A percentile compares a stretch with the other conserved stretches of the same genome.
Conservation (phyloP, 2,329 filamentous ascomycete species). For the Amauroascus verrucosus region DNA sequence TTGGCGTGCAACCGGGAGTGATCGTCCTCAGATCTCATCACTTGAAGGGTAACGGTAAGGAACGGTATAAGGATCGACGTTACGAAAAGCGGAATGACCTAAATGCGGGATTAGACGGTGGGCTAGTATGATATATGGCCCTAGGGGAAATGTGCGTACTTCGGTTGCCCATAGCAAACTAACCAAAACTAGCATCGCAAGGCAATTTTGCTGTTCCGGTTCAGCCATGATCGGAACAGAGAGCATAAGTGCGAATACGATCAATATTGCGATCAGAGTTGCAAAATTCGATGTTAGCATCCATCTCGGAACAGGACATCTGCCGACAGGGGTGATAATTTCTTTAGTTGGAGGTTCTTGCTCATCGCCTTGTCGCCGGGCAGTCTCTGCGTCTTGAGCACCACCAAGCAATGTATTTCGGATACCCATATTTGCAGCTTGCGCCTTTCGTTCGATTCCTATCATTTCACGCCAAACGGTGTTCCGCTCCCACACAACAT, state of each 20-base stretch:
- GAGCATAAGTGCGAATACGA: conserved; percentile 64
- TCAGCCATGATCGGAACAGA: conserved; percentile 71
- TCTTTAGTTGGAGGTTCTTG: conserved; percentile 55
- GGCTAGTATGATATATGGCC: neutral
- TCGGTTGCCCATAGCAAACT: conserved; percentile 95
- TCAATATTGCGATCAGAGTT: conserved; percentile 59
- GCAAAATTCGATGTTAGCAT: conserved; percentile 73
- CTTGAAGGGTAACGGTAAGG: conserved; percentile 73
- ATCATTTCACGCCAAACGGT: conserved; percentile 99
- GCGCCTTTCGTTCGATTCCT: conserved; percentile 87
- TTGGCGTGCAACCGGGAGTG: conserved; percentile 65
- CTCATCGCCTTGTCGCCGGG: conserved; percentile 76
- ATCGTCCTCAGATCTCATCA: conserved; percentile 66
- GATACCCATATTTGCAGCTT: conserved; percentile 81
- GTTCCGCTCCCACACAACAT: conserved; percentile 97
- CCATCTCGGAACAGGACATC: conserved; percentile 67
- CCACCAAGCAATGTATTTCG: conserved; percentile 67
- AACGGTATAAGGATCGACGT: conserved; percentile 92
- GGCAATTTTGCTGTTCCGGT: conserved; percentile 87
- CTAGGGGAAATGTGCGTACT: conserved; percentile 40
- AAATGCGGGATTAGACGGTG: neutral
- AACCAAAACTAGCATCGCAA: conserved; percentile 88
- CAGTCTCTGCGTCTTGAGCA: conserved; percentile 56
- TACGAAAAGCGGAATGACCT: conserved; percentile 93
- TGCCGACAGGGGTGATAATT: conserved; percentile 69